These are phyloP conservation scores for Orbilia blumenaviensis DNA, from an alignment of 2,329 filamentous ascomycete genomes.

Conservation along the genomic window DNA sequence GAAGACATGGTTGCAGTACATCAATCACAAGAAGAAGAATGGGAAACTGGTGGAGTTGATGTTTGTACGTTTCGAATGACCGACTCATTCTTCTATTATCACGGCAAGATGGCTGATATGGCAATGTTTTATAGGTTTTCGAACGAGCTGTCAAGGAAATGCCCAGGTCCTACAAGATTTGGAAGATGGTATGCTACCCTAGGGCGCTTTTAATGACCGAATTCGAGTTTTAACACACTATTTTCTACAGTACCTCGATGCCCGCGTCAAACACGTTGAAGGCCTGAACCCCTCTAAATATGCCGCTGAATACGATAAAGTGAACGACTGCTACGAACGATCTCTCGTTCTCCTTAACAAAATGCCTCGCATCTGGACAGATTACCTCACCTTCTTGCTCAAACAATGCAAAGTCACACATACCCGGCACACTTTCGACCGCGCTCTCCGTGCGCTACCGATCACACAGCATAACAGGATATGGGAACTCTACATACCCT, in stretches of 20 bases:
- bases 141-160: conserved; percentile 90
- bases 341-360: conserved; percentile 95
- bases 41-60: conserved; percentile 86
- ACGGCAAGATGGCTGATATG: background rate
- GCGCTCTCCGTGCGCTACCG: conserved; percentile 87
- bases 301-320: conserved; percentile 84
- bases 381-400: conserved; percentile 91
- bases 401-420: conserved; percentile 90
- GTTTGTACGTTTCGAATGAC: conserved; percentile 64
- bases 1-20: conserved; percentile 95
- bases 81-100: conserved; percentile 60
- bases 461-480: conserved; percentile 95
- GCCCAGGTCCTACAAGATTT: conserved; percentile 95
- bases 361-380: conserved; percentile 98
- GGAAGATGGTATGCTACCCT: conserved; percentile 78
- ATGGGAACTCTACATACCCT: conserved; percentile 89
- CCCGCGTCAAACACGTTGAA: conserved; percentile 81
- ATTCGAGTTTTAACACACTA: conserved; percentile 21
- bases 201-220: conserved; percentile 35
- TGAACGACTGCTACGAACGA: conserved; percentile 92
- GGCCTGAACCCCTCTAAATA: conserved; percentile 84
- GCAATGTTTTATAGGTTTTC: conserved; percentile 68
- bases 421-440: conserved; percentile 88
- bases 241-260: conserved; percentile 75
- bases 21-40: conserved; percentile 87